Conservation (phyloP, 202 grass and related monocot species). For the Dendrocalamus latiflorus region DNA sequence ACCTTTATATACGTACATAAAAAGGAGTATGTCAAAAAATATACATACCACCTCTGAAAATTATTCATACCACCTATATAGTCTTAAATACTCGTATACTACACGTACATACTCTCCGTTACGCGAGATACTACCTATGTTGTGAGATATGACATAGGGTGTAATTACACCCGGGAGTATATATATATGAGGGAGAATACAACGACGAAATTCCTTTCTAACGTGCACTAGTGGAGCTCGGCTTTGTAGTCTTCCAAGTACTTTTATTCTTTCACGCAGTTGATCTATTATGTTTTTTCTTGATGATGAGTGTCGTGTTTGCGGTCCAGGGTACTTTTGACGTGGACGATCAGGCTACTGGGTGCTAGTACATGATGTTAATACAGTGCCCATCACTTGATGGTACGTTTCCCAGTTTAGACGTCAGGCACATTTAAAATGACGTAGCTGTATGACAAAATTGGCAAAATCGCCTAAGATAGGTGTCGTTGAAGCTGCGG, state of each 20-base stretch:
- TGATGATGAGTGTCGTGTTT: not conserved
- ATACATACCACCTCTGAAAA: too few relatives aligned
- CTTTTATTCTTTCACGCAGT: not conserved
- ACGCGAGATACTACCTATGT: too few relatives aligned
- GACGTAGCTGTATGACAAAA: not conserved
- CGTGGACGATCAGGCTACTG: not conserved
- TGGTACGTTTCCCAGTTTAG: not conserved
- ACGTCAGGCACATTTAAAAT: not conserved
- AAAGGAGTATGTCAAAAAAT: too few relatives aligned
- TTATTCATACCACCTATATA: too few relatives aligned
- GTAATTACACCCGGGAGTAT: too few relatives aligned
- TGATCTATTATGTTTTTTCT: not conserved
- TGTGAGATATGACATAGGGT: too few relatives aligned
- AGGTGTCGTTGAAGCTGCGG: not conserved
- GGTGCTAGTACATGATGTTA: not conserved
- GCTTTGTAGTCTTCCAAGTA: not conserved
- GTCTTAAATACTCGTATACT: too few relatives aligned
- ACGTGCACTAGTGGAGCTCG: not conserved
- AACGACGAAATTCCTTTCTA: not conserved
- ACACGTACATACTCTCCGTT: too few relatives aligned
- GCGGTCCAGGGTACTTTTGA: not conserved
- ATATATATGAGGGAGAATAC: too few relatives aligned
- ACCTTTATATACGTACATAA: too few relatives aligned
- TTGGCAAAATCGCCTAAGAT: not conserved
- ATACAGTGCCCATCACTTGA: not conserved